Evolutionary conservation across 768 basidiomycete genomes (phyloP).

Genomic region (Lactifluus hygrophoroides): DNA sequence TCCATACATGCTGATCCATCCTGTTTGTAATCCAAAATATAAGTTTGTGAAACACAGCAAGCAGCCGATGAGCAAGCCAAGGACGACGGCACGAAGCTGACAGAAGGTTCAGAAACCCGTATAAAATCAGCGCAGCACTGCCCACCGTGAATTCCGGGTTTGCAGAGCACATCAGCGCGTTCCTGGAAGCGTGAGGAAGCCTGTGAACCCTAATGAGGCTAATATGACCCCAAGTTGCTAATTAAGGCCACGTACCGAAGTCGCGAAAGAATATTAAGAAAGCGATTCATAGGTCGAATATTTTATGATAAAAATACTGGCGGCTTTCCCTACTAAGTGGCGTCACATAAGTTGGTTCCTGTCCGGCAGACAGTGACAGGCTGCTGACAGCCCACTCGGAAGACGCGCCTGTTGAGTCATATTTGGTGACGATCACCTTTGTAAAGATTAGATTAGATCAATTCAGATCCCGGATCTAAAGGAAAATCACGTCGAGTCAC

Average conservation of each 20-base stretch:
- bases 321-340: not conserved
- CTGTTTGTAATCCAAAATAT: conserved; percentile 80
- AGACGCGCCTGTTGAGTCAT: not conserved
- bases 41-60: conserved; percentile 89
- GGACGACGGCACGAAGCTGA: conserved; percentile 46
- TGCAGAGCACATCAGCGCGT: not conserved
- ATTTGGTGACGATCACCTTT: not conserved
- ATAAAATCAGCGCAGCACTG: not conserved
- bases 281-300: not conserved
- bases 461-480: not conserved
- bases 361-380: too few species aligned
- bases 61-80: conserved; percentile 80
- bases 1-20: conserved; percentile 80
- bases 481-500: not conserved
- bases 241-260: not conserved
- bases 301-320: not conserved
- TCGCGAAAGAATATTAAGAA: not conserved
- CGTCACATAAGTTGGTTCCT: too few species aligned
- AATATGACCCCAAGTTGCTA: not conserved
- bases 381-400: too few species aligned
- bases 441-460: conserved; percentile 1
- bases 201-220: not conserved
- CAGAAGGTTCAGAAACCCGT: not conserved
- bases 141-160: conserved; percentile 20
- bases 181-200: not conserved